A percentile compares a stretch with the other conserved stretches of the same genome.
These are phyloP conservation scores for Candida methanosorbosa DNA, from an alignment of 805 yeast genomes.

Conservation along the genomic window DNA sequence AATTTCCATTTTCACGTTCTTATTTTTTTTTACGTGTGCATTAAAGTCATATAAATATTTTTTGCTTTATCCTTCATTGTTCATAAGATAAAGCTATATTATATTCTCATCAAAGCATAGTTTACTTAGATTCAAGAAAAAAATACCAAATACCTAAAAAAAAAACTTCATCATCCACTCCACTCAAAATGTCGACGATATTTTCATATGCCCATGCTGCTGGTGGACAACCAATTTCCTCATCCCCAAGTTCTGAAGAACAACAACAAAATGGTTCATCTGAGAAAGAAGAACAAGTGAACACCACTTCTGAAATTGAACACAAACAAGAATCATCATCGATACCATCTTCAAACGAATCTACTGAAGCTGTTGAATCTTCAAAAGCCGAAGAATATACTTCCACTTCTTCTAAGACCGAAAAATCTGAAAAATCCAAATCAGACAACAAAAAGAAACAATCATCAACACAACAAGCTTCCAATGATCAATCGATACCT, in stretches of 20 bases:
- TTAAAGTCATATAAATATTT: too few species aligned
- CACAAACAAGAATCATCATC: background rate
- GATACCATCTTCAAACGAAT: background rate
- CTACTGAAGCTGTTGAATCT: background rate
- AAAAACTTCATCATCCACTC: background rate
- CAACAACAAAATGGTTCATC: constrained; percentile 1
- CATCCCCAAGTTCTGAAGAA: constrained; percentile 1
- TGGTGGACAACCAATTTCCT: constrained; percentile 12
- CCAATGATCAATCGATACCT: constrained; percentile 3
- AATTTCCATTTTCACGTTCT: too few species aligned
- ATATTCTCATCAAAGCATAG: too few species aligned
- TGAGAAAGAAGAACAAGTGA: constrained; percentile 4
- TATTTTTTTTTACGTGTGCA: too few species aligned
- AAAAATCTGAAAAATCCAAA: background rate
- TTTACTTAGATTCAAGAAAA: too few species aligned
- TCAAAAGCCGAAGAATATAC: background rate
- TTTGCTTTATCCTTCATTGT: too few species aligned
- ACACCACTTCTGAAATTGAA: background rate
- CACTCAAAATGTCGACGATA: constrained; percentile 8
- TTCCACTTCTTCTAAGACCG: background rate
- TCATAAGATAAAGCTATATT: too few species aligned
- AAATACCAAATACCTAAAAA: too few species aligned
- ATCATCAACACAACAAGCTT: constrained; percentile 5
- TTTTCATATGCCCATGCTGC: constrained; percentile 26
- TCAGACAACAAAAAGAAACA: constrained; percentile 6